Evolutionary conservation across 805 yeast species (phyloP), one percentile per base, ranked within the genome.

Genomic region (Wickerhamiella siamensis): DNA sequence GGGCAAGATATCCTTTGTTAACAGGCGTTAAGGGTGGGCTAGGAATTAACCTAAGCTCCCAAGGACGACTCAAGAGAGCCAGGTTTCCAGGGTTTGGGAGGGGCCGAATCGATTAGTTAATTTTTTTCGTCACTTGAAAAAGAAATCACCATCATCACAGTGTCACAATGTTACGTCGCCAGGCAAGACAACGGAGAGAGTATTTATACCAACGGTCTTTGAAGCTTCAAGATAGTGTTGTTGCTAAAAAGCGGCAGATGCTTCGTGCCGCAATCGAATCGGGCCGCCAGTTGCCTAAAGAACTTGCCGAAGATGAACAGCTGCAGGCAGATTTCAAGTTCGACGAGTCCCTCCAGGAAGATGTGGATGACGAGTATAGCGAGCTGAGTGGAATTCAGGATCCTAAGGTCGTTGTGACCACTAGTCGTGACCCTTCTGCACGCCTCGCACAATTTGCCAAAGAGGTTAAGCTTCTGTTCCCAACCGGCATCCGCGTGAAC

Each of bases 141-240:
- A n/a, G n/a, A n/a, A n/a, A n/a, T n/a, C n/a, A n/a, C n/a, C n/a
- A n/a, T n/a, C n/a, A n/a, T n/a, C n/a, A n/a, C n/a, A n/a, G 29
- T 8, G 29, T 24, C 29, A 27, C 9, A 2, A 57, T 57, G 95
- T 63, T 84, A 43, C 75, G 98, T 62, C 75, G 84, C 67, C 94
- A 88, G 57, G 96, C 97, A 5, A 77, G 98, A 64, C 96, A 91
- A 60, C 74, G 98, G 65, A 75, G 94, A 61, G 97, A 91, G 56
- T 91, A 87, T 55, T 67, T 91, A 21, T 91, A 83, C 65, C 72
- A 84, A 40, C 86, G 87, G 58, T 83, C 95, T 0, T 75, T 83
- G 39, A 91, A 84, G 57, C 70, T 88, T 29, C 95, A 91, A 59
- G 97, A 91, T 50, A 80, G 94, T 9, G 74, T 80, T 18, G 69